A percentile compares a stretch with the other conserved stretches of the same genome.
These are phyloP conservation scores for Nitzschia palea DNA, from an alignment of 108 stramenopile genomes.

Conservation along the genomic window DNA sequence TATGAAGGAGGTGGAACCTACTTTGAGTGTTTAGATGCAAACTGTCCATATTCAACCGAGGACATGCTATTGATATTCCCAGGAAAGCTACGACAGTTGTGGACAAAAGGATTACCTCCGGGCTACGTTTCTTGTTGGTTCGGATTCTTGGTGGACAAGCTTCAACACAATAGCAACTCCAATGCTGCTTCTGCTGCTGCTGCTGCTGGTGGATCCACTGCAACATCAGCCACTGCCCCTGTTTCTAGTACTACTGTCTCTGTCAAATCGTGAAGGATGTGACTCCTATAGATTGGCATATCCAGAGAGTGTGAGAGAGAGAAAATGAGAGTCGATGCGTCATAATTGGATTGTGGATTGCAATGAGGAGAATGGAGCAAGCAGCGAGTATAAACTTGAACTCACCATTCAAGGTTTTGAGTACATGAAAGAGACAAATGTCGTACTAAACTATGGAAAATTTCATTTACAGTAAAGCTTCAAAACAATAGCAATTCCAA, in stretches of 20 bases:
- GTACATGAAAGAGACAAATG: too few relatives aligned
- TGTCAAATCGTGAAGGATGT: too few relatives aligned
- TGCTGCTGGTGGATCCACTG: background rate
- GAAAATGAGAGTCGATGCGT: too few relatives aligned
- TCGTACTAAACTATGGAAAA: too few relatives aligned
- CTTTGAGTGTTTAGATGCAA: constrained; percentile 70
- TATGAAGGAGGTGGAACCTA: constrained; percentile 79
- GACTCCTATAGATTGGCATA: too few relatives aligned
- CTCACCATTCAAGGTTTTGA: too few relatives aligned
- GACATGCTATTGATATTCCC: constrained; percentile 72
- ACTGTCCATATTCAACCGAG: constrained; percentile 55
- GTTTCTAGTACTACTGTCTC: background rate
- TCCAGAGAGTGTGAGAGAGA: too few relatives aligned
- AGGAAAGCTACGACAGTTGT: constrained; percentile 71
- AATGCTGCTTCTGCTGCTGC: background rate
- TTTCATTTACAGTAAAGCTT: too few relatives aligned
- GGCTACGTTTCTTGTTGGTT: constrained; percentile 68
- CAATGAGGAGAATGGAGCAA: too few relatives aligned
- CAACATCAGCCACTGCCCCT: background rate
- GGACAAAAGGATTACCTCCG: constrained; percentile 62
- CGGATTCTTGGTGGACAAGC: constrained; percentile 76
- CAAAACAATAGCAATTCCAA: background rate
- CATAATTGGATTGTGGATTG: too few relatives aligned
- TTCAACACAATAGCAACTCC: background rate
- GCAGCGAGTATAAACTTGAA: background rate